Conservation (phyloP, 176 grass and related monocot species). For the Aegilops umbellulata region DNA sequence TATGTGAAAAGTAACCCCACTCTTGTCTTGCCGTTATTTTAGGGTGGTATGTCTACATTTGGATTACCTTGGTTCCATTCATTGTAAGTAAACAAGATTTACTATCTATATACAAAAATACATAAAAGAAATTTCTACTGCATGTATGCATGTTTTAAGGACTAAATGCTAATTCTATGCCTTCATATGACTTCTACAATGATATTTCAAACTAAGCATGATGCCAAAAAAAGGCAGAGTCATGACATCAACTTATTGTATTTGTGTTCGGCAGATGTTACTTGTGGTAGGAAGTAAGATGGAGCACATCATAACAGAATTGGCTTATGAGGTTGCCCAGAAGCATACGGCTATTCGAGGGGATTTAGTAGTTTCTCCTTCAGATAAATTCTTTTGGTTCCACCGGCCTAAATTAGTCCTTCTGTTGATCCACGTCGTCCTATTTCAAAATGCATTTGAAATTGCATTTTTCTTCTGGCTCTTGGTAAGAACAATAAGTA, state of each 20-base stretch:
- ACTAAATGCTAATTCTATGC: not conserved
- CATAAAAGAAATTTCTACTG: not conserved
- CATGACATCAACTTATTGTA: not conserved
- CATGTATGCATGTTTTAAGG: not conserved
- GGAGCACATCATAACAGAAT: conserved; percentile 79
- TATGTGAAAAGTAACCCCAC: not conserved
- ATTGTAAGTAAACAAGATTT: conserved; percentile 56
- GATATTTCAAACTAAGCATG: not conserved
- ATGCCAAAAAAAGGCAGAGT: not conserved
- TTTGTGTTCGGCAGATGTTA: conserved; percentile 38
- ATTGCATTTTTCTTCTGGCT: conserved; percentile 87
- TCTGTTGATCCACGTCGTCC: conserved; percentile 70
- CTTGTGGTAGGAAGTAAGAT: conserved; percentile 71
- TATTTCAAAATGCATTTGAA: conserved; percentile 86
- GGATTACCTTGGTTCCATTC: conserved; percentile 63
- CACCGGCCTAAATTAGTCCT: conserved; percentile 61
- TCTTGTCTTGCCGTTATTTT: not conserved
- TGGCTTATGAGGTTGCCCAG: conserved; percentile 70
- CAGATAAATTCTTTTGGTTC: conserved; percentile 81
- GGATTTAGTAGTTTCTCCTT: conserved; percentile 62
- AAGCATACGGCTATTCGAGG: conserved; percentile 54
- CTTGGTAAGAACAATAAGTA: conserved; percentile 42
- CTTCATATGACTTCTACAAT: not conserved
- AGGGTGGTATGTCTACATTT: conserved; percentile 86
- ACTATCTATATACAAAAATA: not conserved